Base-by-base conservation (phyloP, 129 eudicot genomes). In the Cynara cardunculus region DNA sequence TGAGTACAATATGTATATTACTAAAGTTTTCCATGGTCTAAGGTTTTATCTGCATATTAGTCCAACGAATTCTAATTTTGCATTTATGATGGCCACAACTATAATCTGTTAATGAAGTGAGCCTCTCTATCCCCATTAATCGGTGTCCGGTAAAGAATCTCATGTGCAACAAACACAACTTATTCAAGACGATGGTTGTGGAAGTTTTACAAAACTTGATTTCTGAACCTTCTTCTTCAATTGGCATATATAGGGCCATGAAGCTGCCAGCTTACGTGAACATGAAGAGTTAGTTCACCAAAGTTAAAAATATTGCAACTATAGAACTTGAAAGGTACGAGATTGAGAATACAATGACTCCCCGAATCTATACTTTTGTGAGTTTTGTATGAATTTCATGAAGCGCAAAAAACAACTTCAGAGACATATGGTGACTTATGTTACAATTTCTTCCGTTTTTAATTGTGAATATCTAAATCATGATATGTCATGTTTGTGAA, bases 341-440 rank as follows among this genome's bases (percentile, higher is more conserved):
- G 88, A 94, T 94, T 73, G 99, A 94, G 99, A 94, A 86, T 92
- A 90, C 91, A 94, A 89, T 83, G 99, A 94, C n/a, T n/a, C n/a
- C n/a, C n/a, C n/a, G n/a, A n/a, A n/a, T n/a, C n/a, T n/a, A n/a
- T n/a, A n/a, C n/a, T n/a, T n/a, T n/a, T n/a, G n/a, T n/a, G n/a
- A n/a, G n/a, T n/a, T n/a, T n/a, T n/a, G n/a, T n/a, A n/a, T n/a
- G n/a, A n/a, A n/a, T n/a, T n/a, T n/a, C n/a, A n/a, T n/a, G n/a
- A n/a, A n/a, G n/a, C n/a, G n/a, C n/a, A n/a, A n/a, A n/a, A n/a
- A n/a, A n/a, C n/a, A n/a, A n/a, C n/a, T n/a, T n/a, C n/a, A n/a
- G n/a, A n/a, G n/a, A n/a, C n/a, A n/a, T n/a, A n/a, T n/a, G n/a
- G n/a, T n/a, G n/a, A n/a, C n/a, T n/a, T n/a, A n/a, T n/a, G n/a